phyloP scores from a whole-genome alignment of 768 basidiomycete genomes.

The Agrocybe chaxingu region DNA sequence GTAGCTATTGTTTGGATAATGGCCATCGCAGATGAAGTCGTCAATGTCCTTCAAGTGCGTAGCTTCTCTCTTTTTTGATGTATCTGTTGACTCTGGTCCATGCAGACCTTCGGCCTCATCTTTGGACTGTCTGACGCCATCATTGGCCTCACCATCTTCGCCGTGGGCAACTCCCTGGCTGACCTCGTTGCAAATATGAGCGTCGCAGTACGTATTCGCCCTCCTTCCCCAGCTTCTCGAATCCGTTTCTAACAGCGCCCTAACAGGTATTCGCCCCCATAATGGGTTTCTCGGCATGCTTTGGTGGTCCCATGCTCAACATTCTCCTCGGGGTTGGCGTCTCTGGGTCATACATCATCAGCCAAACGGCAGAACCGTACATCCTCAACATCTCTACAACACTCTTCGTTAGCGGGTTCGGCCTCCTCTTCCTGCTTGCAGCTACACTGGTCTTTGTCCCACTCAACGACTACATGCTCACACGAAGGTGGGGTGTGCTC shows the following conservation, averaged over 20 bases:
- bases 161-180: slow-evolving; percentile 92
- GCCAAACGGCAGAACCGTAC: slow-evolving; percentile 60
- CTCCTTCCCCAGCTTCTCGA: neutral
- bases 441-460: slow-evolving; percentile 84
- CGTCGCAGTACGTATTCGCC: slow-evolving; percentile 62
- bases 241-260: neutral
- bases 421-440: slow-evolving; percentile 73
- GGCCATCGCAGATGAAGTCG: slow-evolving; percentile 96
- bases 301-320: slow-evolving; percentile 91
- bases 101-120: slow-evolving; percentile 88
- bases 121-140: slow-evolving; percentile 97
- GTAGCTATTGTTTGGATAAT: slow-evolving; percentile 97
- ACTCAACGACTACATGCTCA: slow-evolving; percentile 76
- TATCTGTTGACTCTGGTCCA: neutral
- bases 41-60: slow-evolving; percentile 80
- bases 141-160: slow-evolving; percentile 95
- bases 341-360: slow-evolving; percentile 83
- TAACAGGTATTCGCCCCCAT: slow-evolving; percentile 77
- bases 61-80: neutral
- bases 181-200: slow-evolving; percentile 97
- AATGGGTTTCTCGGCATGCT: slow-evolving; percentile 96
- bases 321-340: slow-evolving; percentile 89
- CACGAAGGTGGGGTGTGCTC: slow-evolving; percentile 77
- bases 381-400: slow-evolving; percentile 78
- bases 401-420: slow-evolving; percentile 78